Base-by-base conservation (phyloP, 2,329 filamentous ascomycete species). In the Elsinoe fawcettii region DNA sequence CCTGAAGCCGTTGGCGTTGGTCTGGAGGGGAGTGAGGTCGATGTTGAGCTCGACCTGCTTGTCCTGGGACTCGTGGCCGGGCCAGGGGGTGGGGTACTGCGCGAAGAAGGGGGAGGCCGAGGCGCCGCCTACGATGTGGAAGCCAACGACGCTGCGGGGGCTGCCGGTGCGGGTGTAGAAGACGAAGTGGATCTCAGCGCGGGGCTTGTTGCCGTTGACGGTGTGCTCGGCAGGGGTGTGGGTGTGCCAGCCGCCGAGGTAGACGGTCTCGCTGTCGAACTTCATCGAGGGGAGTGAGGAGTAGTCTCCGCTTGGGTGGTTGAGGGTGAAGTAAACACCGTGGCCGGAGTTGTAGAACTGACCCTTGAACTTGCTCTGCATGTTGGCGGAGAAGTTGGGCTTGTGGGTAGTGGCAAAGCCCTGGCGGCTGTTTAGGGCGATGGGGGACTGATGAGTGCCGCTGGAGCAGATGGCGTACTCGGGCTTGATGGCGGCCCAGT, bases 171-270 rank as follows among this genome's bases (percentile, higher is more conserved):
- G 36, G 25, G 37, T 51, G 37, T 41, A 51, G 25, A 39, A 51
- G 8, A 58, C 56, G 11, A 58, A 53, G 36, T 58, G 56, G 32
- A 58, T 58, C 37, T 58, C 56, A 22, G 47, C 36, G 14, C 14
- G 20, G 36, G 56, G 32, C 22, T 55, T 30, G 32, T n/a, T 18
- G 56, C 56, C 56, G 20, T 58, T 51, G 49, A 58, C 39, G 25
- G 49, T 58, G 56, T 58, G 56, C 23, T 58, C 56, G 20, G 56
- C 51, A 11, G 56, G 56, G 3, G 47, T 55, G 37, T 58, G 56
- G 16, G 43, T 53, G 47, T 58, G 56, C 56, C 56, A 58, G 37
- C 56, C 56, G 39, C 51, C 47, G 41, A 58, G 56, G 56, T 58
- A 58, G 56, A 58, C 56, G 37, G 37, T 44, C 18, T 55, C 41